Percentiles rank a stretch among this genome's conserved stretches.
These are phyloP conservation scores for Geosmithia flava DNA, from an alignment of 2,329 filamentous ascomycete species.

Conservation along the genomic window DNA sequence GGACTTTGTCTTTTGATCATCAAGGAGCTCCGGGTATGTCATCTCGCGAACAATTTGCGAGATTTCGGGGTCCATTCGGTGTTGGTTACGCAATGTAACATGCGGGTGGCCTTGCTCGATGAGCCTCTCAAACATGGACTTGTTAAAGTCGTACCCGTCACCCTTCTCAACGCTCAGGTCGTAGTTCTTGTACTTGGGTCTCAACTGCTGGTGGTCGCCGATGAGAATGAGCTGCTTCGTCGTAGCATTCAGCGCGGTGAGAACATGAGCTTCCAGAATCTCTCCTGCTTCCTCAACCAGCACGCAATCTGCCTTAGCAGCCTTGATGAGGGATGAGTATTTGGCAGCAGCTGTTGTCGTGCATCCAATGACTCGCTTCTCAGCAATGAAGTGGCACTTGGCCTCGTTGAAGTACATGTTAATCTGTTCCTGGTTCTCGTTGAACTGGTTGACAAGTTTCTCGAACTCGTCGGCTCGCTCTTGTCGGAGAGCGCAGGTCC, in stretches of 20 bases:
- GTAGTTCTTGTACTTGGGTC: slow-evolving; percentile 44
- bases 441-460: not conserved
- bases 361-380: slow-evolving; percentile 36
- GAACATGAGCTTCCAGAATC: slow-evolving; percentile 49
- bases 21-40: slow-evolving; percentile 44
- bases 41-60: slow-evolving; percentile 38
- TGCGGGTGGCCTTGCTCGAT: not conserved
- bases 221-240: slow-evolving; percentile 52
- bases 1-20: slow-evolving; percentile 20
- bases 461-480: not conserved
- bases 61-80: slow-evolving; percentile 54
- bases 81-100: slow-evolving; percentile 36
- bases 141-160: slow-evolving; percentile 38
- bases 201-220: slow-evolving; percentile 50
- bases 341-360: slow-evolving; percentile 47
- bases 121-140: slow-evolving; percentile 43
- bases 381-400: not conserved
- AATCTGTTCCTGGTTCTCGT: not conserved
- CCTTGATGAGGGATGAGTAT: slow-evolving; percentile 33
- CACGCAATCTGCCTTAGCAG: slow-evolving; percentile 40
- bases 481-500: not conserved
- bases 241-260: slow-evolving; percentile 45
- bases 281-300: slow-evolving; percentile 60
- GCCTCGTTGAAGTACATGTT: not conserved
- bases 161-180: slow-evolving; percentile 38